Percentiles rank a stretch among this genome's conserved stretches.
Evolutionary conservation across 2,329 filamentous ascomycete genomes (phyloP).

Genomic region (Waltergamsia citrina): DNA sequence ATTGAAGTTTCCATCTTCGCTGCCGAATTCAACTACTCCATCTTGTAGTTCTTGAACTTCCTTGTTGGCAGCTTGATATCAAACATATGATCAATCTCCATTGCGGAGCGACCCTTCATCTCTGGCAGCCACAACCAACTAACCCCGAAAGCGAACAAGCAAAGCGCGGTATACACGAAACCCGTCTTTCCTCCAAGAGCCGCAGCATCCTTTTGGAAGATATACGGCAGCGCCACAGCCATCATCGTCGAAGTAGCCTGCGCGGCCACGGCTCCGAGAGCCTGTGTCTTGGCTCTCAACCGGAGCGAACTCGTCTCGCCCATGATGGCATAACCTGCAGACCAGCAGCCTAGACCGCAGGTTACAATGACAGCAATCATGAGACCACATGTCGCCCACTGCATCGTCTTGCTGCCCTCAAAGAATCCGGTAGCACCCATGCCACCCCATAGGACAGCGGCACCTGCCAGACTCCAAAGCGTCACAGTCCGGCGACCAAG

Average conservation of each 20-base stretch:
- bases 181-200: constrained; percentile 28
- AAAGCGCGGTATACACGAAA: constrained; percentile 26
- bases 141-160: constrained; percentile 14
- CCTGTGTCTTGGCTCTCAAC: constrained; percentile 18
- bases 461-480: constrained; percentile 19
- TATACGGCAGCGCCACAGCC: constrained; percentile 13
- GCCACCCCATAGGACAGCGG: constrained; percentile 27
- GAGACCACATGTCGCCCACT: constrained; percentile 18
- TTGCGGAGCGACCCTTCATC: constrained; percentile 32
- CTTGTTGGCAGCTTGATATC: constrained; percentile 12
- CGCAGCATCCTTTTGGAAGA: constrained; percentile 17
- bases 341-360: constrained; percentile 30
- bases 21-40: too few relatives aligned
- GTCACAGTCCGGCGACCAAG: constrained; percentile 30
- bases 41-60: constrained; percentile 10
- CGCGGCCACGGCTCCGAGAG: constrained; percentile 27
- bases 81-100: constrained; percentile 33
- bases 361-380: constrained; percentile 18
- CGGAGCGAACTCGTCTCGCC: constrained; percentile 16
- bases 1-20: too few relatives aligned
- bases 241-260: constrained; percentile 22
- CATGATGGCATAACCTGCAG: constrained; percentile 26
- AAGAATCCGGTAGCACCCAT: constrained; percentile 39
- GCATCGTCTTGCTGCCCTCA: constrained; percentile 23
- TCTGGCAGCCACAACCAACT: constrained; percentile 37